Base-by-base conservation (phyloP, 805 yeast genomes). In the Candida germanica region DNA sequence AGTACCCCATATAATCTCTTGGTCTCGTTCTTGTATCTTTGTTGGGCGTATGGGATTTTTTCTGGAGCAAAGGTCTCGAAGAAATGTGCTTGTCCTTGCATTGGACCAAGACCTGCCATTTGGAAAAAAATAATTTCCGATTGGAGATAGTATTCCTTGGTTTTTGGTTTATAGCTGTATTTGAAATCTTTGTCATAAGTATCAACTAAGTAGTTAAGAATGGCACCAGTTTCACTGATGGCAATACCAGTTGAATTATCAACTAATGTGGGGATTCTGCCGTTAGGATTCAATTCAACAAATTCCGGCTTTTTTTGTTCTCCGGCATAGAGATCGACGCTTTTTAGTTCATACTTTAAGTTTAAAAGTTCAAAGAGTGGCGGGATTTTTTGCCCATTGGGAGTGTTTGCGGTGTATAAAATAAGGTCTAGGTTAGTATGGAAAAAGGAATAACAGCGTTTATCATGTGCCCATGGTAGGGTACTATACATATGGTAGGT, bases 191-290 rank as follows among this genome's bases (percentile, higher is more conserved):
- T 69, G 50, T 81, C 87, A 51, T 73, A 81, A 43, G 69, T 75
- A 44, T 78, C 83, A 36, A 75, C 77, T 26, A 80, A 54, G 51
- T 78, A 81, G 39, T 64, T 58, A 55, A 81, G 53, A 42, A 80
- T 79, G 2, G 86, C 83, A 21, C 74, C 85, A 22, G 80, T 67
- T 57, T 80, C 86, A 46, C 71, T 69, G 18, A 81, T 50, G 15
- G 72, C 59, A 20, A 64, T 63, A 3, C 78, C 80, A 4, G 69
- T 61, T 23, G 53, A 49, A 26, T 55, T 51, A 42, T 66, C 69
- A 1, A 62, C 60, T 23, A 81, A 54, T 0, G 79, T 67, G 18
- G 87, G 87, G 33, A 81, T 73, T 47, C 78, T 62, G 4, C 87
- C 85, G 47, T 80, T 79, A 13, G 81, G 79, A 53, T 79, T 77